phyloP scores from a whole-genome alignment of 2,329 filamentous ascomycete species.

The Beauveria rudraprayagi region DNA sequence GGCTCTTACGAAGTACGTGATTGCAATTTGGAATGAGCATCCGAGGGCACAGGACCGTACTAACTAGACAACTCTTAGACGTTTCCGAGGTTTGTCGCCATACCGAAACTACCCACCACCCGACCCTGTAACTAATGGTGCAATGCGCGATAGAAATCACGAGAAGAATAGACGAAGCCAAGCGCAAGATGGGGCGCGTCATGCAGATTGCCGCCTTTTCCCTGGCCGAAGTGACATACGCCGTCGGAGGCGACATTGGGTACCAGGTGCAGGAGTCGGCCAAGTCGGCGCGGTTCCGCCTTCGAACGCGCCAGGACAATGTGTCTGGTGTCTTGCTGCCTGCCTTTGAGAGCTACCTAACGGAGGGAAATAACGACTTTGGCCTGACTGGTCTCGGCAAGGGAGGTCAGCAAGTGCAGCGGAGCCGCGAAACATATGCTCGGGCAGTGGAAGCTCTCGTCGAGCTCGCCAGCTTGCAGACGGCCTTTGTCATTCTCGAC shows the following conservation, averaged over 20 bases:
- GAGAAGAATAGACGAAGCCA: constrained; percentile 93
- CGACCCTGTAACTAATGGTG: constrained; percentile 8
- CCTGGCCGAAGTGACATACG: constrained; percentile 93
- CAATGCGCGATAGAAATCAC: constrained; percentile 65
- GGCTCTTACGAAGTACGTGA: constrained; percentile 81
- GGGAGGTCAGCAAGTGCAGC: constrained; percentile 93
- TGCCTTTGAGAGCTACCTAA: constrained; percentile 83
- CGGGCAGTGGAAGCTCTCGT: constrained; percentile 93
- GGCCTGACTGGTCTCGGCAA: constrained; percentile 92
- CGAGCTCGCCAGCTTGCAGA: constrained; percentile 89
- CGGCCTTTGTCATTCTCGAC: constrained; percentile 94
- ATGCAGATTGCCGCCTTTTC: constrained; percentile 99
- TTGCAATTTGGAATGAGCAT: not conserved
- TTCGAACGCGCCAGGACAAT: constrained; percentile 95
- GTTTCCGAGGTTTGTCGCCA: constrained; percentile 64
- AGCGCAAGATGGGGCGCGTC: constrained; percentile 97
- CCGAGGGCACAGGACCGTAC: not conserved
- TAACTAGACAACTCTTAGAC: constrained; percentile 41
- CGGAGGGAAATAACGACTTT: constrained; percentile 90
- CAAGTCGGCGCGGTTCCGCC: constrained; percentile 83
- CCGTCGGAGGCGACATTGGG: constrained; percentile 87
- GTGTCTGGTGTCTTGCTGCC: constrained; percentile 94
- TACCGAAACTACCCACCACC: not conserved
- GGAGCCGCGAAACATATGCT: constrained; percentile 91
- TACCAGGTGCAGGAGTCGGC: constrained; percentile 98